phyloP scores from a whole-genome alignment of 495 filamentous ascomycete species.

The Cladorrhinum samala region DNA sequence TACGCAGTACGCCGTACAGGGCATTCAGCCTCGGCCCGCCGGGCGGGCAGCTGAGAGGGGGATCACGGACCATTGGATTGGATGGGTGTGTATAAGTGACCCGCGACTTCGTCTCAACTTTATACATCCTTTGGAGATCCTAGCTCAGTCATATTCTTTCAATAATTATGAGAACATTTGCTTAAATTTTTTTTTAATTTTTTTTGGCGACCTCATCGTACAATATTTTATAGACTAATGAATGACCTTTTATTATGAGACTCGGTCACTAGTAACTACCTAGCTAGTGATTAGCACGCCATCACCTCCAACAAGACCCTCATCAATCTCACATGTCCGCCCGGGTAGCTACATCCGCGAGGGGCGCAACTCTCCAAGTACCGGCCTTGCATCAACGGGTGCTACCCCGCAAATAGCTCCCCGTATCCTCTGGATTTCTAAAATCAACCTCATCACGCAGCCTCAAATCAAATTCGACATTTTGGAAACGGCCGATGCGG shows the following conservation, averaged over 20 bases:
- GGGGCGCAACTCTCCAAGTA: not conserved
- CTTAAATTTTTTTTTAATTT: too few species aligned
- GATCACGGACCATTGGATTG: not conserved
- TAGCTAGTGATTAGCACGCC: too few species aligned
- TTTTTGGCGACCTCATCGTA: too few species aligned
- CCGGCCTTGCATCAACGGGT: not conserved
- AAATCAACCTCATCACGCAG: not conserved
- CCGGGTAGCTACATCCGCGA: not conserved
- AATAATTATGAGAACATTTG: too few species aligned
- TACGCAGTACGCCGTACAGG: not conserved
- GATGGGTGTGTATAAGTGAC: too few species aligned
- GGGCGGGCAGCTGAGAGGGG: not conserved
- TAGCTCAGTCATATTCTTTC: too few species aligned
- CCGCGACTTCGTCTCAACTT: too few species aligned
- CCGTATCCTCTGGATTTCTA: not conserved
- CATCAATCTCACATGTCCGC: not conserved
- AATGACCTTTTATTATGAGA: too few species aligned
- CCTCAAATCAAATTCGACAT: not conserved
- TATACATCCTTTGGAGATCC: too few species aligned
- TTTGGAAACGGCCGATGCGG: not conserved
- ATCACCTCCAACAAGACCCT: too few species aligned
- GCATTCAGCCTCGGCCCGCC: slow-evolving; percentile 11
- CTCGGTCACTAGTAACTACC: too few species aligned
- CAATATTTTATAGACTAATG: too few species aligned
- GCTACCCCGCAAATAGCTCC: not conserved